phyloP scores from a whole-genome alignment of 2,329 filamentous ascomycete genomes.

The Lasiodiplodia hormozganensis region DNA sequence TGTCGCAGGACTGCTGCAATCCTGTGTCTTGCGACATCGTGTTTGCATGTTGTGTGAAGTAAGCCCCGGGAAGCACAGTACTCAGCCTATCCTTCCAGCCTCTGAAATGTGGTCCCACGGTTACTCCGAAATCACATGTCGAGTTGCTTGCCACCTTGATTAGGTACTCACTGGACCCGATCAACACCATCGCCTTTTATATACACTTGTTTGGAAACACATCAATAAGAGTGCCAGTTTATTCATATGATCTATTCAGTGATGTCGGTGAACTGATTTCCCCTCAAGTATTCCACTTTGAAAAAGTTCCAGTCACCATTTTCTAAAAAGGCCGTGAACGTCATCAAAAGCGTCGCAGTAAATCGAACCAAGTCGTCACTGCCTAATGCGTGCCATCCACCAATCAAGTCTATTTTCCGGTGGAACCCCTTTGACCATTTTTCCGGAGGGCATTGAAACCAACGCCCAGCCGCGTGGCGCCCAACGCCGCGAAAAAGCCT shows the following conservation, averaged over 20 bases:
- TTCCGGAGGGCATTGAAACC: not conserved
- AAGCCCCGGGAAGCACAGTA: too few species aligned
- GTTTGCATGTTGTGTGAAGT: too few species aligned
- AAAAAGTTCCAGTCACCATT: not conserved
- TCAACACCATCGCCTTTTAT: too few species aligned
- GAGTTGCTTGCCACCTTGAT: not conserved
- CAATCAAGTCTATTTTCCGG: not conserved
- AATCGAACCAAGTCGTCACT: not conserved
- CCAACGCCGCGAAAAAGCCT: not conserved
- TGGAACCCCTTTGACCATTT: not conserved
- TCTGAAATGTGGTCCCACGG: not conserved
- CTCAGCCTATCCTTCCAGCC: too few species aligned
- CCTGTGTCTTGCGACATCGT: too few species aligned
- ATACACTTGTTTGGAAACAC: too few species aligned
- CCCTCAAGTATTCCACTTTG: not conserved
- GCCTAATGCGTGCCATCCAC: not conserved
- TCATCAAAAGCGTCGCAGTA: not conserved
- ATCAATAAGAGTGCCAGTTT: not conserved
- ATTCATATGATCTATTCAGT: not conserved
- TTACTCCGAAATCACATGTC: not conserved
- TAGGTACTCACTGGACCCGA: too few species aligned
- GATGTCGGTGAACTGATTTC: not conserved
- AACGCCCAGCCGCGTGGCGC: constrained; percentile 20
- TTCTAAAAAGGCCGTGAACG: not conserved
- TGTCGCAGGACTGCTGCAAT: too few species aligned